phyloP scores from a whole-genome alignment of 1,139 yeast species.

The Saccharomyces pastorianus region DNA sequence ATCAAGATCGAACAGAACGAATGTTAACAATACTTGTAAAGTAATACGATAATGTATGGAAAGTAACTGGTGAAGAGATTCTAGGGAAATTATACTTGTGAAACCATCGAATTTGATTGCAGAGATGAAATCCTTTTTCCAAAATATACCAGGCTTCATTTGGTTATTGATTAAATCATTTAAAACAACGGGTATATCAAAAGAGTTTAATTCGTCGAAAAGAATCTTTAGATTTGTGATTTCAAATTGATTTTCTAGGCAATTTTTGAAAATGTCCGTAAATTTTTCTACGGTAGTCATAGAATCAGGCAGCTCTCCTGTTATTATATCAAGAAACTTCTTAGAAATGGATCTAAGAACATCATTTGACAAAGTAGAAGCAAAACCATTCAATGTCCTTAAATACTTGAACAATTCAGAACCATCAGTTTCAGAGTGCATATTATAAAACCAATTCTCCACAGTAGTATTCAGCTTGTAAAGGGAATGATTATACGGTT shows the following conservation, averaged over 20 bases:
- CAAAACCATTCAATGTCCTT: slow-evolving; percentile 21
- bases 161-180: slow-evolving; percentile 24
- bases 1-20: slow-evolving; percentile 27
- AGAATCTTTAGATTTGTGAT: slow-evolving; percentile 26
- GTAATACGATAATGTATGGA: slow-evolving; percentile 22
- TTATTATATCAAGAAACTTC: slow-evolving; percentile 19
- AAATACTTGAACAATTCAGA: slow-evolving; percentile 12
- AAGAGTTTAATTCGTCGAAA: slow-evolving; percentile 30
- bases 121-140: slow-evolving; percentile 16
- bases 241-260: slow-evolving; percentile 30
- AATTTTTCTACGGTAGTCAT: slow-evolving; percentile 26
- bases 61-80: slow-evolving; percentile 22
- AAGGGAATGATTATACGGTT: slow-evolving; percentile 23
- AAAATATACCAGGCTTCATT: slow-evolving; percentile 7
- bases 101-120: slow-evolving; percentile 15
- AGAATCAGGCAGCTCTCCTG: slow-evolving; percentile 15
- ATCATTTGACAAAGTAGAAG: slow-evolving; percentile 21
- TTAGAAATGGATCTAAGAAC: slow-evolving; percentile 13
- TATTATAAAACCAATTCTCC: slow-evolving; percentile 24
- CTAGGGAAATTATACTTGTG: slow-evolving; percentile 15
- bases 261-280: slow-evolving; percentile 32
- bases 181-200: slow-evolving; percentile 23
- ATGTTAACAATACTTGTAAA: slow-evolving; percentile 21
- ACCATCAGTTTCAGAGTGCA: slow-evolving; percentile 5
- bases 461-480: slow-evolving; percentile 23